Base-by-base conservation (phyloP, 371 early-diverging fungal species). In the Homolaphlyctis polyrhiza region DNA sequence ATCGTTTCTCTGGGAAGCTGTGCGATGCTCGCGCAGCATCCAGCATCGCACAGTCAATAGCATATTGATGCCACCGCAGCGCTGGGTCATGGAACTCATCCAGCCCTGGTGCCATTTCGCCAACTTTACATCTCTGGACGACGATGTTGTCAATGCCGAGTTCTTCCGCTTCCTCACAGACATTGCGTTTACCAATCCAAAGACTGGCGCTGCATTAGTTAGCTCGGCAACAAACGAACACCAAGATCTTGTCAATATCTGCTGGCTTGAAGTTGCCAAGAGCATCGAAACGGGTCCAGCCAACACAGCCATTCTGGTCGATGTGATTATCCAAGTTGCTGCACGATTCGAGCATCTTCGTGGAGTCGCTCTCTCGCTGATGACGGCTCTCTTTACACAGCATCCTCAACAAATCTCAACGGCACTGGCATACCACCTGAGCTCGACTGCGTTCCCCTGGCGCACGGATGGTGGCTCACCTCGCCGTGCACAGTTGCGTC, bases 1-100 rank as follows among this genome's bases (percentile, higher is more conserved):
- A 14, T 67, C 71, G 18, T 79, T 76, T 63, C 51, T 76, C 47
- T 76, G 79, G 77, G 79, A 79, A 58, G 79, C 79, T 13, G 77
- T 76, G 14, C 66, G 79, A n/a, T 74, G 77, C 65, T 72, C 71
- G 0, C 68, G 77, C 5, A 71, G 72, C 32, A 69, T 68, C 14
- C 68, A 67, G 59, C 69, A 72, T 35, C 45, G 64, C 8, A 65
- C 63, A 34, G 39, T 48, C n/a, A 35, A 39, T n/a, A 29, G 2
- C 60, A 64, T 66, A 4, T 67, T 74, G 11, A 36, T 73, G 5
- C 69, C 74, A n/a, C 50, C 62, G 25, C 72, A 75, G 62, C 66
- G 57, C 2, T 69, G 72, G 67, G 67, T 79, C 36, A 52, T 75
- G 6, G 74, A 76, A 36, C 51, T 79, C 27, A 70, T 79, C 36